Percentiles rank a stretch among this genome's conserved stretches.
These are phyloP conservation scores for Salvia rosmarinus DNA, from an alignment of 257 asterid species.

Conservation along the genomic window DNA sequence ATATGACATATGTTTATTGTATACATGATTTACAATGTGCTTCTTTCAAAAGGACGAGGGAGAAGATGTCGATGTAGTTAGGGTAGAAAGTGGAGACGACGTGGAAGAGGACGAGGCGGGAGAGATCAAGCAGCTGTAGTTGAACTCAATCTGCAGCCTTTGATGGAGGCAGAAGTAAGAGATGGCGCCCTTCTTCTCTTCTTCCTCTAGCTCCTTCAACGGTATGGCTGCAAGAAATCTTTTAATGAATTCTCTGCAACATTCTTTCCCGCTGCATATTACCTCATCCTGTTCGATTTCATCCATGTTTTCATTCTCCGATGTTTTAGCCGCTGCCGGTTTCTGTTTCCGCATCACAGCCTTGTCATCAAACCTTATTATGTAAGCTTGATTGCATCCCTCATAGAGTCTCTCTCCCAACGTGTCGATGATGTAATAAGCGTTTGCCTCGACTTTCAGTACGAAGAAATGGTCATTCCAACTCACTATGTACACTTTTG, in stretches of 20 bases:
- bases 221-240: constrained; percentile 74
- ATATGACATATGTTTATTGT: neutral
- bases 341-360: constrained; percentile 35
- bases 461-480: constrained; percentile 87
- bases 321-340: neutral
- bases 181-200: constrained; percentile 54
- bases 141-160: constrained; percentile 75
- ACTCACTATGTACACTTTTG: constrained; percentile 64
- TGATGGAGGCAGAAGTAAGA: constrained; percentile 60
- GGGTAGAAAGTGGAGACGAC: constrained; percentile 64
- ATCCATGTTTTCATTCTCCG: constrained; percentile 18
- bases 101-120: constrained; percentile 40
- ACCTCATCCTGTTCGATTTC: constrained; percentile 34
- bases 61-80: constrained; percentile 47
- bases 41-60: constrained; percentile 29
- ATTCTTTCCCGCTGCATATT: constrained; percentile 64
- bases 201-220: constrained; percentile 59
- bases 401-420: constrained; percentile 73
- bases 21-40: constrained; percentile 17
- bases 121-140: constrained; percentile 46
- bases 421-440: constrained; percentile 65
- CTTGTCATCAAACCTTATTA: constrained; percentile 58
- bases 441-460: constrained; percentile 55
- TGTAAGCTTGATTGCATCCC: constrained; percentile 69
- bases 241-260: constrained; percentile 67